Evolutionary conservation across 164 flowering plant genomes (phyloP).

Genomic region (Piper betle): DNA sequence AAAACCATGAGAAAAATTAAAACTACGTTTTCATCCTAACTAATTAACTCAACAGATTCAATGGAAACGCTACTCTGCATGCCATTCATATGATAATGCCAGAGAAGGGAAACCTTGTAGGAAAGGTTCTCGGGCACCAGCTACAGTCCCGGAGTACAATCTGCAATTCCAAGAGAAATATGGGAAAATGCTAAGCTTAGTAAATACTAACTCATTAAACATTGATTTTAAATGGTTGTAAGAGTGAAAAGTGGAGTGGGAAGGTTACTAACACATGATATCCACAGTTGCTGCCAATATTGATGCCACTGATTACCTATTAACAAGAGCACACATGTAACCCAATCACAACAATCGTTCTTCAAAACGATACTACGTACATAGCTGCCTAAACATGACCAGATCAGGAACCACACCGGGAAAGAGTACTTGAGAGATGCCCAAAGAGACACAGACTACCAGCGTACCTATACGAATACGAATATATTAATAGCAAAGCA

Average conservation of each 20-base stretch:
- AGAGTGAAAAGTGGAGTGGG: too few species aligned
- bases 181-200: too few species aligned
- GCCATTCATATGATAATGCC: slow-evolving; percentile 84
- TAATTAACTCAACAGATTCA: too few species aligned
- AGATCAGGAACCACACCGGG: slow-evolving; percentile 54
- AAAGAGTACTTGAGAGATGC: slow-evolving; percentile 59
- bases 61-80: slow-evolving; percentile 6
- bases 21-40: not conserved
- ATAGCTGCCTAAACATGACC: slow-evolving; percentile 23
- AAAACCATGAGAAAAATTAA: not conserved
- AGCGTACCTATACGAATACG: too few species aligned
- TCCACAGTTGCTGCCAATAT: slow-evolving; percentile 86
- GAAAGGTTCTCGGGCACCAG: slow-evolving; percentile 96
- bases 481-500: too few species aligned
- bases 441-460: too few species aligned
- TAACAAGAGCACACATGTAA: slow-evolving; percentile 2
- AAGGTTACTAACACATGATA: slow-evolving; percentile 62
- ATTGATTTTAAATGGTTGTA: too few species aligned
- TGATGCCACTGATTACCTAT: slow-evolving; percentile 92
- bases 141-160: slow-evolving; percentile 92
- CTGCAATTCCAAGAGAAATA: slow-evolving; percentile 24
- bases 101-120: slow-evolving; percentile 62
- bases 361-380: not conserved
- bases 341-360: too few species aligned
- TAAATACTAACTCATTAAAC: too few species aligned